A percentile compares a stretch with the other conserved stretches of the same genome.
Conservation (phyloP, 192 early-diverging fungal genomes). For the Coemansia sp. region DNA sequence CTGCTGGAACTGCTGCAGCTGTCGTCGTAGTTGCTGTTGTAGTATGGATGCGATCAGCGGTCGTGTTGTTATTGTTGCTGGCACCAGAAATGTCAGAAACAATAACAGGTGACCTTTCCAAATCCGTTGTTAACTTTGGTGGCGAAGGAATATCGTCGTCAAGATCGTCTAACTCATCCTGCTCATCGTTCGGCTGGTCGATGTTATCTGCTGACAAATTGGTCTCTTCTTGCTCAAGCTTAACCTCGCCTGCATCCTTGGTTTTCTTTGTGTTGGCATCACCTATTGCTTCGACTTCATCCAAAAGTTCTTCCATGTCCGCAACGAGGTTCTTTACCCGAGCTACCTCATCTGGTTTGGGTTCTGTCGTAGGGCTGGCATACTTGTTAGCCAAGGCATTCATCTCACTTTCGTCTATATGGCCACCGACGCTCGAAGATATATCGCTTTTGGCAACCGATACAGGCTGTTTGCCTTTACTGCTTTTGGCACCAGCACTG, state of each 20-base stretch:
- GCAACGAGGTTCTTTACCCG: constrained; percentile 33
- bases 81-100: constrained; percentile 4
- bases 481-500: not conserved
- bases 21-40: not conserved
- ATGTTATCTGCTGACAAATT: not conserved
- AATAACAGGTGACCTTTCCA: constrained; percentile 27
- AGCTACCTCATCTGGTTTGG: not conserved
- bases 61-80: not conserved
- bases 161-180: constrained; percentile 19
- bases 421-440: constrained; percentile 10
- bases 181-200: not conserved
- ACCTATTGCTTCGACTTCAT: constrained; percentile 37
- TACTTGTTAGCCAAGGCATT: constrained; percentile 38
- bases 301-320: constrained; percentile 52
- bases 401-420: constrained; percentile 24
- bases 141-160: constrained; percentile 47
- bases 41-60: not conserved
- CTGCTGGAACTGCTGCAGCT: not conserved
- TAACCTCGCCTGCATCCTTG: not conserved
- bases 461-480: not conserved
- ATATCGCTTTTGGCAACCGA: constrained; percentile 13
- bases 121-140: constrained; percentile 26
- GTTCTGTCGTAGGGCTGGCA: constrained; percentile 20
- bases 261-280: not conserved
- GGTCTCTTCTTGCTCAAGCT: constrained; percentile 12